phyloP scores from a whole-genome alignment of 176 grass and related monocot genomes.

The Cymbopogon citratus region DNA sequence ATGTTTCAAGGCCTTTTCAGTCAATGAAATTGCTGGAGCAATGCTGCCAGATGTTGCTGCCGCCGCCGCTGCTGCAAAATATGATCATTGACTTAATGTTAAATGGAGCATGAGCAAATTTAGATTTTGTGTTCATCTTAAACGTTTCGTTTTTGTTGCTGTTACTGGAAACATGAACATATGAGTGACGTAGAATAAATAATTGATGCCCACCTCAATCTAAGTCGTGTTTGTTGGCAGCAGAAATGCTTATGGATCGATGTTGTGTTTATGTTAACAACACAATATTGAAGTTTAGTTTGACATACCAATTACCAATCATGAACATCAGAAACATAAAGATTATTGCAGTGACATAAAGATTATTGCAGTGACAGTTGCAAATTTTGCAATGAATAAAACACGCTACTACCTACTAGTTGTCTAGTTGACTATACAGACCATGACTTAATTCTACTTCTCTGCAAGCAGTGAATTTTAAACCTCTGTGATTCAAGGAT shows the following conservation, averaged over 20 bases:
- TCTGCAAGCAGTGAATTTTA: neutral
- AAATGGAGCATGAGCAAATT: neutral
- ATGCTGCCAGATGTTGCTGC: slow-evolving; percentile 51
- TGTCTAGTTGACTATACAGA: neutral
- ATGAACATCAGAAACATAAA: neutral
- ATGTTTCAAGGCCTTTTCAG: slow-evolving; percentile 82
- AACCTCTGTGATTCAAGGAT: neutral
- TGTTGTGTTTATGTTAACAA: neutral
- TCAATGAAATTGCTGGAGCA: slow-evolving; percentile 78
- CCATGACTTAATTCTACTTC: neutral
- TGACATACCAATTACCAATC: neutral
- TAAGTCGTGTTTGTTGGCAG: neutral
- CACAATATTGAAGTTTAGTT: neutral
- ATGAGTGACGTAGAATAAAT: neutral
- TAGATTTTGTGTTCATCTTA: no score
- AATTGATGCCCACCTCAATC: neutral
- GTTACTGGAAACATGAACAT: neutral
- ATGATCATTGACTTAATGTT: neutral
- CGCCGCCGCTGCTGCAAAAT: slow-evolving; percentile 27
- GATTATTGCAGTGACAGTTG: neutral
- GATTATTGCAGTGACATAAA: neutral
- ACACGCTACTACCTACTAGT: neutral
- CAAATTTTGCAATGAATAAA: neutral
- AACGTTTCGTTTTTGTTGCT: neutral
- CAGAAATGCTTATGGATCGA: neutral